Base-by-base conservation (phyloP, 2,329 filamentous ascomycete species). In the Kalaharituber pfeilii region DNA sequence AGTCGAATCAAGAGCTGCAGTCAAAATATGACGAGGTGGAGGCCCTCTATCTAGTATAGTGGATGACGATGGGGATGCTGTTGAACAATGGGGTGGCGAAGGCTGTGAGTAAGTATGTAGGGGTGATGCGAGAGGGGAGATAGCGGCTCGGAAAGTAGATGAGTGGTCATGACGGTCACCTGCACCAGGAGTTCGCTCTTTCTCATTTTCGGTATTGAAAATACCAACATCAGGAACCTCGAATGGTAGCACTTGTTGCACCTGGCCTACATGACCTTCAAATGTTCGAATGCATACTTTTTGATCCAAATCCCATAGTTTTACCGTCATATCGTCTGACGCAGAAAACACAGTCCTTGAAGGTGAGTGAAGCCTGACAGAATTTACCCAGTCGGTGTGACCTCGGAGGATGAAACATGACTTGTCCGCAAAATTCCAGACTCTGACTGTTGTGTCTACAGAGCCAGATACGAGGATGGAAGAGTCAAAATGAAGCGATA, bases 361-460 rank as follows among this genome's bases (percentile, higher is more conserved):
- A 1, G 76, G 71, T 0, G 81, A 76, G 67, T 98, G 87, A 33
- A 98, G 78, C 61, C 83, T 82, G 28, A 96, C 89, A n/a, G 85
- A 82, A 69, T 98, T 98, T 63, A 98, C 88, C 85, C 89, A 96
- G 67, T 96, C 88, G 0, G 75, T 79, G 66, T 98, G 91, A 7
- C 88, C 89, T 24, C 81, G 80, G 11, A 98, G 74, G 51, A 79
- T 76, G 62, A 83, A 94, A 0, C 82, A 84, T 52, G 84, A 81
- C 66, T 86, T 86, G 56, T 84, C 85, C 63, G 84, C 78, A 64
- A 93, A 91, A 67, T 94, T 89, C 77, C 89, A 95, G 47, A 98
- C 81, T 66, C 89, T 87, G 67, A 96, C 82, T 1, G 82, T 89
- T 66, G 80, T 81, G 68, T 98, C 91, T 59, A 88, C 82, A 1